Evolutionary conservation across 1,139 yeast genomes (phyloP).

Genomic region (Geotrichum carabidarum): DNA sequence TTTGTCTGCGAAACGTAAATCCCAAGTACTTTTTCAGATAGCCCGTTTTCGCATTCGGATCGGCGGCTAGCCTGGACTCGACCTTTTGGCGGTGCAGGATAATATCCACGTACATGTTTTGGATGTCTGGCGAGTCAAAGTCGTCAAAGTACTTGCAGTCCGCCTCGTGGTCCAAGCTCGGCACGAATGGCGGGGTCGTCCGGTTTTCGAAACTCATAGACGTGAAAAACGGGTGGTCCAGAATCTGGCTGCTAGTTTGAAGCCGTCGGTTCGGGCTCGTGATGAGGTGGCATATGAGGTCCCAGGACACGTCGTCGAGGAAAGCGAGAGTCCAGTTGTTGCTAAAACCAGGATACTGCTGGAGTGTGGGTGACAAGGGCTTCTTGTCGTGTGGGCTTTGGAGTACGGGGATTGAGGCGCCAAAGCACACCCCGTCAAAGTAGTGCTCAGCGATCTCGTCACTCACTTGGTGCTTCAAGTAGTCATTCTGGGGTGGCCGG

Average conservation of each 20-base stretch:
- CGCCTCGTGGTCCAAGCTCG: slow-evolving; percentile 16
- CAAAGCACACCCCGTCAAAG: slow-evolving; percentile 3
- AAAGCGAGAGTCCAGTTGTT: background rate
- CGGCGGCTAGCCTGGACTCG: slow-evolving; percentile 10
- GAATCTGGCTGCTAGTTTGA: slow-evolving; percentile 15
- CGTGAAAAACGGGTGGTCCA: slow-evolving; percentile 15
- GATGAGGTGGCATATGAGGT: slow-evolving; percentile 12
- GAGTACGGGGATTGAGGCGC: background rate
- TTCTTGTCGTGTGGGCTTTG: background rate
- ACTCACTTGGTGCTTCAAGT: background rate
- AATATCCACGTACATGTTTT: slow-evolving; percentile 19
- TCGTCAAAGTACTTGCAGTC: slow-evolving; percentile 21
- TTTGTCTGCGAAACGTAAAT: slow-evolving; percentile 16
- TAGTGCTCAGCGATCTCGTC: background rate
- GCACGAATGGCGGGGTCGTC: slow-evolving; percentile 17
- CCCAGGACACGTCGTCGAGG: slow-evolving; percentile 18
- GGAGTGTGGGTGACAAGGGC: background rate
- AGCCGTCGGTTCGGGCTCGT: slow-evolving; percentile 9
- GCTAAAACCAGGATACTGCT: background rate
- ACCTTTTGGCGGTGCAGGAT: slow-evolving; percentile 17
- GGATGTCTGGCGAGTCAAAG: slow-evolving; percentile 20
- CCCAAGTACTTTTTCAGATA: slow-evolving; percentile 16
- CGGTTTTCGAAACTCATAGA: slow-evolving; percentile 10
- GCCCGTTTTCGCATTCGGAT: slow-evolving; percentile 11
- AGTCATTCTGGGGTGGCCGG: background rate